Evolutionary conservation across 2,329 filamentous ascomycete species (phyloP).

Genomic region (Pseudovirgaria hyperparasitica): DNA sequence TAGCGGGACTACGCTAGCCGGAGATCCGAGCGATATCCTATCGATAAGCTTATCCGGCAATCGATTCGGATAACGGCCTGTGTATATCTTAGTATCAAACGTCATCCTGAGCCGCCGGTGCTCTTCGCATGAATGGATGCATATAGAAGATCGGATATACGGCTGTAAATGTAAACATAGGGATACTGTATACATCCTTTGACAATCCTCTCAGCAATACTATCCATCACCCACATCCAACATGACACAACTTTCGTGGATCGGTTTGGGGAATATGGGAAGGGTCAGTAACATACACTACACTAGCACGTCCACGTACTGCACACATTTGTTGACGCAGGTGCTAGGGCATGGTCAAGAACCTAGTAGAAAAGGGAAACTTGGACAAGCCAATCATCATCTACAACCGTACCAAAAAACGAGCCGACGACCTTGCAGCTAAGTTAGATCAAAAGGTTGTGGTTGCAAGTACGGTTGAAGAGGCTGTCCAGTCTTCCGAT

Average conservation of each 20-base stretch:
- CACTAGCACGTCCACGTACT: conserved; percentile 4
- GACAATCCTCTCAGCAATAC: too few relatives aligned
- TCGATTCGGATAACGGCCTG: too few relatives aligned
- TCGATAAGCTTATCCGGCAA: too few relatives aligned
- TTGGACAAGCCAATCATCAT: conserved; percentile 61
- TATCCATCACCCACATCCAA: too few relatives aligned
- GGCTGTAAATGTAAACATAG: too few relatives aligned
- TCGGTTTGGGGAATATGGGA: conserved; percentile 83
- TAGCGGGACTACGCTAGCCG: too few relatives aligned
- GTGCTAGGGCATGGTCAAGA: conserved; percentile 69
- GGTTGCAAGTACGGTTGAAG: conserved; percentile 50
- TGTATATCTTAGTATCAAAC: too few relatives aligned
- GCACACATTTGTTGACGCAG: conserved; percentile 4
- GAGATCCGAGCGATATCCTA: too few relatives aligned
- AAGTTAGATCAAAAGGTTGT: conserved; percentile 49
- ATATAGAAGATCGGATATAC: too few relatives aligned
- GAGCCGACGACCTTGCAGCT: conserved; percentile 50
- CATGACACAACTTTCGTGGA: conserved; percentile 53
- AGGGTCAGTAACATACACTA: conserved; percentile 39
- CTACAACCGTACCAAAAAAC: conserved; percentile 64
- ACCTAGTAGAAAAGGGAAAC: conserved; percentile 64
- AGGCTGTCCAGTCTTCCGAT: conserved; percentile 55
- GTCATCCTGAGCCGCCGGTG: too few relatives aligned
- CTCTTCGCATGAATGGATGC: too few relatives aligned
- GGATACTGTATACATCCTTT: too few relatives aligned